phyloP scores from a whole-genome alignment of 2,329 filamentous ascomycete species.

The Metarhizium album region DNA sequence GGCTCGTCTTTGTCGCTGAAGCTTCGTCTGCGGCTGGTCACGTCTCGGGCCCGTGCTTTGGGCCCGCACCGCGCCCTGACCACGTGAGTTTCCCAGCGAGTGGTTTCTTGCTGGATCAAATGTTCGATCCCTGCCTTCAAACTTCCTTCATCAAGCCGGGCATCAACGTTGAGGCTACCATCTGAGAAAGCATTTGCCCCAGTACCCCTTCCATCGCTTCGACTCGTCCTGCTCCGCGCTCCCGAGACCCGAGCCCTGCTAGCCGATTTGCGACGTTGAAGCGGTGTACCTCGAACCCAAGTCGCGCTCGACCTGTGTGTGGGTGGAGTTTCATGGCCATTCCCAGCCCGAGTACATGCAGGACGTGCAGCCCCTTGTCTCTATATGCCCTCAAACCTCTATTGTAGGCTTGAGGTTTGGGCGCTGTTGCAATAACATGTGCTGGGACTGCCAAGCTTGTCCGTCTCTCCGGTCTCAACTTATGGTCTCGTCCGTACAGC shows the following conservation, averaged over 20 bases:
- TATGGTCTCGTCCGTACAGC: background rate
- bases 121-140: background rate
- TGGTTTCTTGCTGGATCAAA: background rate
- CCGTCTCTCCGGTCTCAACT: background rate
- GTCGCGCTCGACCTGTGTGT: background rate
- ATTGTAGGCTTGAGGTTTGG: background rate
- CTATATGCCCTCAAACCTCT: no score
- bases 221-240: background rate
- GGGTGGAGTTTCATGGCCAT: background rate
- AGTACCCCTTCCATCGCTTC: background rate
- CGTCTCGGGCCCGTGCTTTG: background rate
- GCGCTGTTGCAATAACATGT: background rate
- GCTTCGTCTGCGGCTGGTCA: background rate
- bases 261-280: background rate
- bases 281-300: background rate
- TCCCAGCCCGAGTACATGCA: no score
- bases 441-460: background rate
- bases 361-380: no score
- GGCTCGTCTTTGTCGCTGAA: background rate
- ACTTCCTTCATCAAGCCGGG: background rate
- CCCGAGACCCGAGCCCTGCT: background rate
- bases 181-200: background rate
- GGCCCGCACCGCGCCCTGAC: constrained; percentile 1
- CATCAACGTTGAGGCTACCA: background rate
- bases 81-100: constrained; percentile 1